Conservation (phyloP, 2,329 filamentous ascomycete genomes). For the Fusarium sp. region DNA sequence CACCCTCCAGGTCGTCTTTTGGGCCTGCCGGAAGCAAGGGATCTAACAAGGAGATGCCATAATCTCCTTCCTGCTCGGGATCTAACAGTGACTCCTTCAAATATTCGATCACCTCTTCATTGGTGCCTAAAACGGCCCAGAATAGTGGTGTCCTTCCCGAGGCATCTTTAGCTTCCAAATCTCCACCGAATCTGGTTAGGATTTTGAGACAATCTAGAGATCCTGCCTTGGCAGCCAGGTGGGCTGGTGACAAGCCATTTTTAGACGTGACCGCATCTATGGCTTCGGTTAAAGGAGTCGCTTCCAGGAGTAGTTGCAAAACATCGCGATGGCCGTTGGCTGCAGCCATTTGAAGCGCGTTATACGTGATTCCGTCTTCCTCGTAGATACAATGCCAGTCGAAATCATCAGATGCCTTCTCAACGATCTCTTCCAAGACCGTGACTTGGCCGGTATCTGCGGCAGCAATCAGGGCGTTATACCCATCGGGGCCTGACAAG, state of each 20-base stretch:
- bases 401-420: slow-evolving; percentile 24
- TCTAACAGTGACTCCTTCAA: slow-evolving; percentile 32
- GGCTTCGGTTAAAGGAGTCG: slow-evolving; percentile 22
- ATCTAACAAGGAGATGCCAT: slow-evolving; percentile 13
- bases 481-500: slow-evolving; percentile 23
- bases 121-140: slow-evolving; percentile 22
- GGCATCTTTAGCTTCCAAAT: slow-evolving; percentile 33
- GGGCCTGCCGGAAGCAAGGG: not conserved
- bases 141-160: slow-evolving; percentile 40
- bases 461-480: slow-evolving; percentile 33
- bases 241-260: slow-evolving; percentile 34
- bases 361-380: slow-evolving; percentile 29
- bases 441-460: slow-evolving; percentile 30
- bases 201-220: slow-evolving; percentile 41
- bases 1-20: not conserved
- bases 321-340: slow-evolving; percentile 23
- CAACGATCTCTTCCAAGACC: slow-evolving; percentile 35
- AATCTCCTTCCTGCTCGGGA: slow-evolving; percentile 7
- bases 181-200: slow-evolving; percentile 24
- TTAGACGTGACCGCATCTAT: slow-evolving; percentile 27
- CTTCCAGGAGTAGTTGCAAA: slow-evolving; percentile 32
- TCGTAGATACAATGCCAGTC: slow-evolving; percentile 32
- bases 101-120: slow-evolving; percentile 34
- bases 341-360: slow-evolving; percentile 45
- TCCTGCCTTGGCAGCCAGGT: slow-evolving; percentile 37